Conservation (phyloP, 2,329 filamentous ascomycete genomes). For the Neopestalotiopsis rosae region DNA sequence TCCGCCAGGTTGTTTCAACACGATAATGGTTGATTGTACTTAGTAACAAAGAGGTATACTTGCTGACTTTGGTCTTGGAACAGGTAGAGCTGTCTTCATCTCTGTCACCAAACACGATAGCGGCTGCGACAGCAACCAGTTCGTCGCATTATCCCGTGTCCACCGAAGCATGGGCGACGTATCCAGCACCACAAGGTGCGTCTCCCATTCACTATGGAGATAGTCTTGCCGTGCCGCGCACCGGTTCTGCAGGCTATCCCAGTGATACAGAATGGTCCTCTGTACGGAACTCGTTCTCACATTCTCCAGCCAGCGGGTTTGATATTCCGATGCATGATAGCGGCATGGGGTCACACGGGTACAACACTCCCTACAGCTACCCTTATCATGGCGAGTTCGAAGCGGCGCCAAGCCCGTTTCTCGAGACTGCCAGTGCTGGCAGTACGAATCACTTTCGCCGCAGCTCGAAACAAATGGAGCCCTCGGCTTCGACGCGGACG, state of each 20-base stretch:
- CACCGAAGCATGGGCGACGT: conserved; percentile 7
- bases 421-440: background rate
- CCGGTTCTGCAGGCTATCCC: conserved; percentile 10
- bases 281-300: conserved; percentile 11
- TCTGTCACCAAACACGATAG: background rate
- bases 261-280: conserved; percentile 12
- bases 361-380: conserved; percentile 6
- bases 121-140: conserved; percentile 1
- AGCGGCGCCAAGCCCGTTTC: background rate
- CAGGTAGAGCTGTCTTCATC: background rate
- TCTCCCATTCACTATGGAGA: conserved; percentile 3
- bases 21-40: background rate
- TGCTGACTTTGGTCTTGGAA: background rate
- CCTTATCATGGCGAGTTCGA: conserved; percentile 6
- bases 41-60: background rate
- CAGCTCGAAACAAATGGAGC: background rate
- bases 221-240: conserved; percentile 2
- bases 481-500: background rate
- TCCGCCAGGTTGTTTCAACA: background rate
- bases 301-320: conserved; percentile 11
- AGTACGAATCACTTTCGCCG: background rate
- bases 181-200: conserved; percentile 12
- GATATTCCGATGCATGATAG: conserved; percentile 4
- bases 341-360: conserved; percentile 8
- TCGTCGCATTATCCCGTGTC: conserved; percentile 8